Evolutionary conservation across 1,284 basidiomycete species (phyloP).

Genomic region (Trichosporon ovoides): DNA sequence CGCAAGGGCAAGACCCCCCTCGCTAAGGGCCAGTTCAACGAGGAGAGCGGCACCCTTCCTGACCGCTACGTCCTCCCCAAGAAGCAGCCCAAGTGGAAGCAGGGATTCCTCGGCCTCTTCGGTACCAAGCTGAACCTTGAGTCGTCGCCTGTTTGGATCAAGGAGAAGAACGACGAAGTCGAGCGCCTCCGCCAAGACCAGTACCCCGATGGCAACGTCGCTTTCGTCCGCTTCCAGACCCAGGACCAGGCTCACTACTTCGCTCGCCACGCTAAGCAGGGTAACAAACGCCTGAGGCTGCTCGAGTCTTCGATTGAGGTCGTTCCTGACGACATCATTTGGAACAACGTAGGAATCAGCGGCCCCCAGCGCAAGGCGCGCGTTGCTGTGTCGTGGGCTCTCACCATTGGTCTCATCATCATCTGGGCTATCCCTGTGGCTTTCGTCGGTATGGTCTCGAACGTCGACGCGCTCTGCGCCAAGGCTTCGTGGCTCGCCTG

Average conservation of each 20-base stretch:
- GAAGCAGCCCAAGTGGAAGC: constrained; percentile 57
- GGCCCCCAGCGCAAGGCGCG: constrained; percentile 53
- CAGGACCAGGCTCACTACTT: constrained; percentile 57
- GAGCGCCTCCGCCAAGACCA: constrained; percentile 51
- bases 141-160: constrained; percentile 53
- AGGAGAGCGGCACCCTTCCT: constrained; percentile 42
- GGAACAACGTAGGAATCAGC: constrained; percentile 63
- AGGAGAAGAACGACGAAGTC: constrained; percentile 51
- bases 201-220: constrained; percentile 53
- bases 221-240: constrained; percentile 83
- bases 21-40: constrained; percentile 41
- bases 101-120: constrained; percentile 53
- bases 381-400: constrained; percentile 51
- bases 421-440: constrained; percentile 59
- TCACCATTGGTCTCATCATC: constrained; percentile 55
- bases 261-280: constrained; percentile 59
- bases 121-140: constrained; percentile 55
- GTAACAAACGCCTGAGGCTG: constrained; percentile 33
- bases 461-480: constrained; percentile 67
- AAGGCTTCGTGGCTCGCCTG: constrained; percentile 57
- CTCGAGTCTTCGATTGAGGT: constrained; percentile 61
- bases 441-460: constrained; percentile 80
- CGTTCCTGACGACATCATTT: constrained; percentile 79
- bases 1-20: constrained; percentile 48
- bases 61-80: constrained; percentile 48